Conservation (phyloP, 2,329 filamentous ascomycete species). For the Keithomyces neogunnii region DNA sequence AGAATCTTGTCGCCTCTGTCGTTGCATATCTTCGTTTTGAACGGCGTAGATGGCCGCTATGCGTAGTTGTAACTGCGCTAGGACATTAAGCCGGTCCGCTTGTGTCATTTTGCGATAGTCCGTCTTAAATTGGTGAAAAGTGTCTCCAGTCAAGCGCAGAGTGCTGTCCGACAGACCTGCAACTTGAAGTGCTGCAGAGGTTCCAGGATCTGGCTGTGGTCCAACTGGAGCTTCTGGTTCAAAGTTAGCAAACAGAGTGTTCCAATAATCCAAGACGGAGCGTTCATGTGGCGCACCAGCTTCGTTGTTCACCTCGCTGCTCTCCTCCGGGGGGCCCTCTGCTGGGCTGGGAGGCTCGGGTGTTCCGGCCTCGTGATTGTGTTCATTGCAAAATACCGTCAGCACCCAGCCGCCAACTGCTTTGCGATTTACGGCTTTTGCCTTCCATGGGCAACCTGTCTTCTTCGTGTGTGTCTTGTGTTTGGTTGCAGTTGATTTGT, state of each 20-base stretch:
- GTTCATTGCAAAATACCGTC: conserved; percentile 33
- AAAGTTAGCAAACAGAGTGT: neutral
- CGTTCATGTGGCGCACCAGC: neutral
- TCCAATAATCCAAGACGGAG: neutral
- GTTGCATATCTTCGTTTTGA: conserved; percentile 35
- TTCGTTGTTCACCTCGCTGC: conserved; percentile 8
- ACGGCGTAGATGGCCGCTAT: conserved; percentile 36
- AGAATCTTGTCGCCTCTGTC: conserved; percentile 28
- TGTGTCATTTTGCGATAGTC: conserved; percentile 35
- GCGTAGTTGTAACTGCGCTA: conserved; percentile 32
- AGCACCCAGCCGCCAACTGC: conserved; percentile 35
- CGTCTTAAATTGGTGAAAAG: conserved; percentile 32
- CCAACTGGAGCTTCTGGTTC: conserved; percentile 5
- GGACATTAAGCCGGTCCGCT: conserved; percentile 27
- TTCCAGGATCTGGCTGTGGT: conserved; percentile 26
- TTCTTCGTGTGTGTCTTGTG: conserved; percentile 38
- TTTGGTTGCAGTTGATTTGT: conserved; percentile 34
- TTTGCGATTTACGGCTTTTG: conserved; percentile 35
- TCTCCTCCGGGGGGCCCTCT: neutral
- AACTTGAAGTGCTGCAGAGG: conserved; percentile 27
- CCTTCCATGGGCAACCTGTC: conserved; percentile 37
- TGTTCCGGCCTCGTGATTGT: conserved; percentile 36
- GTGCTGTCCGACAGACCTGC: conserved; percentile 30
- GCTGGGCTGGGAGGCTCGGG: conserved; percentile 21
- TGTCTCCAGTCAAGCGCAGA: conserved; percentile 33